A percentile compares a stretch with the other conserved stretches of the same genome.
phyloP scores from a whole-genome alignment of 78 protist genomes.

The Dictyostelium purpureum region DNA sequence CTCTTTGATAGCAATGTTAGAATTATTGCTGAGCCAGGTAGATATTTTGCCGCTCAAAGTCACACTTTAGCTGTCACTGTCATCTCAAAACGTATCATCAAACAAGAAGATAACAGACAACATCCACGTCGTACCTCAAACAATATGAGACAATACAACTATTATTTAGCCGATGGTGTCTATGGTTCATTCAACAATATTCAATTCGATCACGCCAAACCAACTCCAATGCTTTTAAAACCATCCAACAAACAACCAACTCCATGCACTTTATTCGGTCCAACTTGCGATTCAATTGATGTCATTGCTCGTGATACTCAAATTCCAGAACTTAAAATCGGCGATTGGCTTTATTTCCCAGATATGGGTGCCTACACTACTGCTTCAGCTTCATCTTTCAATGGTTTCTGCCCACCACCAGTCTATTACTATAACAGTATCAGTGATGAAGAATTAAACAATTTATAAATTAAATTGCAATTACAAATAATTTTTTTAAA shows the following conservation, averaged over 20 bases:
- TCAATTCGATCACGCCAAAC: slow-evolving; percentile 90
- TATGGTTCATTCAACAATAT: slow-evolving; percentile 97
- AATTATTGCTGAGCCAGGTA: slow-evolving; percentile 98
- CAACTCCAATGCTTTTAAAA: slow-evolving; percentile 57
- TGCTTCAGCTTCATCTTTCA: slow-evolving; percentile 93
- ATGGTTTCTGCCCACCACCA: slow-evolving; percentile 88
- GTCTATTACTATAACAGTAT: slow-evolving; percentile 56
- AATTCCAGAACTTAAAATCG: slow-evolving; percentile 93
- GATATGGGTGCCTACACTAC: slow-evolving; percentile 99
- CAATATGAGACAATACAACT: slow-evolving; percentile 77
- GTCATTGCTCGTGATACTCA: slow-evolving; percentile 64
- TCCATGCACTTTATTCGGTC: slow-evolving; percentile 95
- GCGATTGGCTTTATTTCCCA: slow-evolving; percentile 94
- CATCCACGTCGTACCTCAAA: slow-evolving; percentile 76
- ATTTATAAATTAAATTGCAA: no score
- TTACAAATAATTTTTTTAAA: no score
- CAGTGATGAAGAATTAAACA: no score
- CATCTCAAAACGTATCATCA: slow-evolving; percentile 79
- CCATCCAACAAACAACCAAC: slow-evolving; percentile 28
- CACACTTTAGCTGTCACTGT: slow-evolving; percentile 90
- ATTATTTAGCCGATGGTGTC: slow-evolving; percentile 95
- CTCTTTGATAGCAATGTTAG: slow-evolving; percentile 88
- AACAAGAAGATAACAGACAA: slow-evolving; percentile 71
- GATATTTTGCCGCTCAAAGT: slow-evolving; percentile 88
- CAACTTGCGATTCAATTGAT: slow-evolving; percentile 98